A percentile compares a stretch with the other conserved stretches of the same genome.
Evolutionary conservation across 352 stramenopile genomes (phyloP).

Genomic region (Phytopythium boreale): DNA sequence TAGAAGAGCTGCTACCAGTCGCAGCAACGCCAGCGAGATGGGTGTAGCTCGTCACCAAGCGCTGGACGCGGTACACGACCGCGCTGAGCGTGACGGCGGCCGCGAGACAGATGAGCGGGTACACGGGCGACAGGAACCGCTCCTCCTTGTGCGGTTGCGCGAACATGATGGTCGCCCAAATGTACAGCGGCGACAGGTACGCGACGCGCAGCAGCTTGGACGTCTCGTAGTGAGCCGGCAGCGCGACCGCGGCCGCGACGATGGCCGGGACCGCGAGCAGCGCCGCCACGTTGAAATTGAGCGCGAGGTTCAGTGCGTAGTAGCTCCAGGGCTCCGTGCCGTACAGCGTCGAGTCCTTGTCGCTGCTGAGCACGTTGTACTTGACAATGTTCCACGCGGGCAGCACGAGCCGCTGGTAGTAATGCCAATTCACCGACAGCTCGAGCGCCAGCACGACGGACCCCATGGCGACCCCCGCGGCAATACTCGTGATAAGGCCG

Average conservation of each 20-base stretch:
- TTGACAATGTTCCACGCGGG: constrained; percentile 93
- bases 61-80: constrained; percentile 30
- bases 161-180: constrained; percentile 94
- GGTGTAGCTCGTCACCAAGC: constrained; percentile 15
- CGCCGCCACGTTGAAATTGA: constrained; percentile 94
- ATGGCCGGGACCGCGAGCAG: constrained; percentile 57
- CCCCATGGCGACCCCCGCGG: constrained; percentile 60
- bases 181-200: constrained; percentile 69
- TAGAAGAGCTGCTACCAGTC: neutral
- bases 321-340: constrained; percentile 93
- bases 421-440: constrained; percentile 79
- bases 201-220: constrained; percentile 26
- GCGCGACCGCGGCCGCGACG: constrained; percentile 17
- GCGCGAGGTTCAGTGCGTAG: constrained; percentile 94
- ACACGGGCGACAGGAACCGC: constrained; percentile 96
- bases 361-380: constrained; percentile 93
- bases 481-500: constrained; percentile 47
- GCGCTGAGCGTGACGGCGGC: constrained; percentile 74
- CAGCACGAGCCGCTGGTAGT: constrained; percentile 66
- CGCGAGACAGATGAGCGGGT: constrained; percentile 87
- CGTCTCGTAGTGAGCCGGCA: constrained; percentile 35
- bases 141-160: constrained; percentile 98
- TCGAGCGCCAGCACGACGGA: constrained; percentile 74
- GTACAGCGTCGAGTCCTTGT: constrained; percentile 97
- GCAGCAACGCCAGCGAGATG: neutral